Percentiles rank a stretch among this genome's conserved stretches.
Evolutionary conservation across 495 filamentous ascomycete genomes (phyloP).

Genomic region (Penicillium diatomitis): DNA sequence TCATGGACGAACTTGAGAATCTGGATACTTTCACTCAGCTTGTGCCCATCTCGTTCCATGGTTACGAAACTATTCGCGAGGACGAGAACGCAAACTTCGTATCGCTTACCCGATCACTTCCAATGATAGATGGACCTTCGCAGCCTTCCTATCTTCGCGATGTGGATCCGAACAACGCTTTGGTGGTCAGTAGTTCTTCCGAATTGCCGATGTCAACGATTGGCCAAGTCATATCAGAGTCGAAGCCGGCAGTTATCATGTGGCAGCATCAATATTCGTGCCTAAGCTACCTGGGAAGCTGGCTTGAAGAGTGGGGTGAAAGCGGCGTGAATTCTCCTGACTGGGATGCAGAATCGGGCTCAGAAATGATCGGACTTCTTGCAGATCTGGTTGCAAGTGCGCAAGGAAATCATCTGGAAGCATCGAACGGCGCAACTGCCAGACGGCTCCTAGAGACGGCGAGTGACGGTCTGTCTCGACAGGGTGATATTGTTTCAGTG

Average conservation of each 20-base stretch:
- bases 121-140: conserved; percentile 26
- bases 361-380: conserved; percentile 57
- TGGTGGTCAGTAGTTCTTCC: conserved; percentile 32
- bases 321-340: conserved; percentile 26
- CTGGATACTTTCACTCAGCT: conserved; percentile 65
- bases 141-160: conserved; percentile 12
- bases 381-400: conserved; percentile 43
- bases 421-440: conserved; percentile 25
- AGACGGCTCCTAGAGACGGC: conserved; percentile 56
- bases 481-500: conserved; percentile 70
- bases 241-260: conserved; percentile 52
- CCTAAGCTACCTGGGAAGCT: conserved; percentile 64
- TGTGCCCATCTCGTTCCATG: conserved; percentile 53
- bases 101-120: conserved; percentile 29
- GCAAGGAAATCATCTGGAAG: conserved; percentile 18
- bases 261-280: conserved; percentile 71
- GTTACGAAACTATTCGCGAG: conserved; percentile 67
- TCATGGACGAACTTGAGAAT: conserved; percentile 48
- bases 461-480: conserved; percentile 62
- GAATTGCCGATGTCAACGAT: conserved; percentile 50
- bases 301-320: conserved; percentile 51
- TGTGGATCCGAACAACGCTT: conserved; percentile 18
- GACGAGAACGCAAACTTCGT: conserved; percentile 70
- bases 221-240: conserved; percentile 62
- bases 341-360: conserved; percentile 39